A percentile compares a stretch with the other conserved stretches of the same genome.
These are phyloP conservation scores for Leccinum incarnatum DNA, from an alignment of 768 basidiomycete species.

Conservation along the genomic window DNA sequence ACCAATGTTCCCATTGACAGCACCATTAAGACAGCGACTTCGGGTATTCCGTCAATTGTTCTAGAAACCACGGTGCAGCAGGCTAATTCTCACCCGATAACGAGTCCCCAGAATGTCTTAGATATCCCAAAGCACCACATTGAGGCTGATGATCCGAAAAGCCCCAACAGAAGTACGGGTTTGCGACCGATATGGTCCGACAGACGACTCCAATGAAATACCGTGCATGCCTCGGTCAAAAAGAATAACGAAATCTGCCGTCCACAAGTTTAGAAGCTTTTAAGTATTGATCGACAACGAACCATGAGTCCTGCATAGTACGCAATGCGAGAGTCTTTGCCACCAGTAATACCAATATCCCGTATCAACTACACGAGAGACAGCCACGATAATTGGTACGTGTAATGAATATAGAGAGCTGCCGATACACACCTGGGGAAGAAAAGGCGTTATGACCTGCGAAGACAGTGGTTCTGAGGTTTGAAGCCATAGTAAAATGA, in stretches of 20 bases:
- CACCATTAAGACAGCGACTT: slow-evolving; percentile 46
- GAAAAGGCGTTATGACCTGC: slow-evolving; percentile 73
- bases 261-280: background rate
- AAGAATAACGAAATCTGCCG: slow-evolving; percentile 47
- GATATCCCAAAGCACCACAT: slow-evolving; percentile 51
- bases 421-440: slow-evolving; percentile 52
- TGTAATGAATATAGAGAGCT: background rate
- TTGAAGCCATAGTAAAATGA: slow-evolving; percentile 65
- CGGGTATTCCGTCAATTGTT: background rate
- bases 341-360: slow-evolving; percentile 38
- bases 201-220: slow-evolving; percentile 48
- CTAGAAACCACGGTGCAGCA: background rate
- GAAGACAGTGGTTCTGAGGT: slow-evolving; percentile 72
- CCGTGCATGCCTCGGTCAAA: slow-evolving; percentile 46
- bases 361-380: slow-evolving; percentile 22
- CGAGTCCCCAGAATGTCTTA: slow-evolving; percentile 42
- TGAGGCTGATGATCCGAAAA: slow-evolving; percentile 43
- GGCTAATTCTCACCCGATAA: slow-evolving; percentile 33
- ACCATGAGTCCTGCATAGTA: slow-evolving; percentile 51
- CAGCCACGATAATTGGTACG: background rate
- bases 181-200: slow-evolving; percentile 51
- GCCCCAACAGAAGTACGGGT: slow-evolving; percentile 45
- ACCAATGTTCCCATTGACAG: slow-evolving; percentile 55
- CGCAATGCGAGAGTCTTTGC: slow-evolving; percentile 43
- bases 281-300: slow-evolving; percentile 11